Evolutionary conservation across 176 grass and related monocot species (phyloP).

Genomic region (Chloris gayana): DNA sequence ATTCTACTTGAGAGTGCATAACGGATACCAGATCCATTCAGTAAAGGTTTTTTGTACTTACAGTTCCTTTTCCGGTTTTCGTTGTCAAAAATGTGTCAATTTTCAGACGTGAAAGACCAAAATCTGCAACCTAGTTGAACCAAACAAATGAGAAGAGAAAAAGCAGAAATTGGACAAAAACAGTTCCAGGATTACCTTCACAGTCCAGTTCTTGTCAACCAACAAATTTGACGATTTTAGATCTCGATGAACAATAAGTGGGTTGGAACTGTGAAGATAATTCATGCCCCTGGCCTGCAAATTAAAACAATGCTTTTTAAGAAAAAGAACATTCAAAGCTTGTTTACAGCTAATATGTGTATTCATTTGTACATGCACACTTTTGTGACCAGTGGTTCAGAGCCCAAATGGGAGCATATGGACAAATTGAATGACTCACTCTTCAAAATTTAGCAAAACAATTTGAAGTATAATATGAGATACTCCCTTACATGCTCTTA

Average conservation of each 20-base stretch:
- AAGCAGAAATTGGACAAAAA: not conserved
- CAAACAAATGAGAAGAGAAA: slow-evolving; percentile 35
- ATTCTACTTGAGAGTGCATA: not conserved
- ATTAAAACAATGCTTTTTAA: not conserved
- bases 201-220: slow-evolving; percentile 98
- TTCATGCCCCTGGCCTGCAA: slow-evolving; percentile 88
- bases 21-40: slow-evolving; percentile 7
- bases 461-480: too few relatives aligned
- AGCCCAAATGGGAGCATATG: too few relatives aligned
- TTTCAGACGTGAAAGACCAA: slow-evolving; percentile 95
- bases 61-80: slow-evolving; percentile 94
- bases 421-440: too few relatives aligned
- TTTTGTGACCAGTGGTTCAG: not conserved
- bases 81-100: slow-evolving; percentile 80
- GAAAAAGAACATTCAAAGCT: slow-evolving; percentile 22
- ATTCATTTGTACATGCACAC: not conserved
- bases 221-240: slow-evolving; percentile 93
- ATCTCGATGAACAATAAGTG: slow-evolving; percentile 89
- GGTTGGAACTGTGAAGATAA: slow-evolving; percentile 89
- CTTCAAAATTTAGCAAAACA: too few relatives aligned
- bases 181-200: slow-evolving; percentile 58
- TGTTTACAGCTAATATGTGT: slow-evolving; percentile 7
- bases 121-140: slow-evolving; percentile 78
- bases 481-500: too few relatives aligned
- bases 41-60: slow-evolving; percentile 40